These are phyloP conservation scores for Globisporangium cederbergense DNA, from an alignment of 352 stramenopile species.

Conservation along the genomic window DNA sequence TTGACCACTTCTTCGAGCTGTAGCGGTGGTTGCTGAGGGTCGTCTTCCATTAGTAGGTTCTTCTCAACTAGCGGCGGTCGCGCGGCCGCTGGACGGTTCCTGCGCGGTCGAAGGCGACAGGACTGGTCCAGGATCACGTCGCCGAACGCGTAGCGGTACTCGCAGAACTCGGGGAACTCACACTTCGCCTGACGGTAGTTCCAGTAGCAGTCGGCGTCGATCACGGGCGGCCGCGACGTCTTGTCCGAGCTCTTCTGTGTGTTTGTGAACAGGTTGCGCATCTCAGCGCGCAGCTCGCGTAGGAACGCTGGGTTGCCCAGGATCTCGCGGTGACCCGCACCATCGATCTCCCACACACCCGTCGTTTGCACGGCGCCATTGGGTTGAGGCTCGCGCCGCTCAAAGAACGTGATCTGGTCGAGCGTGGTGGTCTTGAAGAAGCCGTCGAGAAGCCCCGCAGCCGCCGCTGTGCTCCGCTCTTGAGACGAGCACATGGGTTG, in stretches of 20 bases:
- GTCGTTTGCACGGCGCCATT: constrained; percentile 37
- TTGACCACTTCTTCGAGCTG: neutral
- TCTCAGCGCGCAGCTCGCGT: constrained; percentile 64
- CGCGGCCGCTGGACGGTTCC: constrained; percentile 28
- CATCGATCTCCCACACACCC: constrained; percentile 80
- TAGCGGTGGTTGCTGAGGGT: neutral
- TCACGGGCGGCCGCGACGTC: constrained; percentile 57
- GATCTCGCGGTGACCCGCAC: constrained; percentile 67
- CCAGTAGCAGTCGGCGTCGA: constrained; percentile 83
- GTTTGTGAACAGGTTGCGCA: constrained; percentile 65
- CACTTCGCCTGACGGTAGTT: constrained; percentile 74
- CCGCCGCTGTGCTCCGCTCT: neutral
- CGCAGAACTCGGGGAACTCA: constrained; percentile 73
- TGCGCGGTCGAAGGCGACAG: constrained; percentile 44
- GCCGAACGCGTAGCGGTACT: constrained; percentile 81
- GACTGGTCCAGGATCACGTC: constrained; percentile 82
- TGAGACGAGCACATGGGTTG: constrained; percentile 39
- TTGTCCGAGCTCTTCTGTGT: constrained; percentile 44
- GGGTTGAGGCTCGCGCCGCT: constrained; percentile 38
- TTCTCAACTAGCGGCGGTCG: constrained; percentile 10
- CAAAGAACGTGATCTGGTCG: constrained; percentile 77
- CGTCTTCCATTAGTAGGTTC: neutral
- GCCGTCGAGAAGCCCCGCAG: constrained; percentile 41
- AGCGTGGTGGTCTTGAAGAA: constrained; percentile 52
- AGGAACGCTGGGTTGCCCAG: constrained; percentile 68